Conservation (phyloP, 257 asterid species). For the Solanum gracilifrons region DNA sequence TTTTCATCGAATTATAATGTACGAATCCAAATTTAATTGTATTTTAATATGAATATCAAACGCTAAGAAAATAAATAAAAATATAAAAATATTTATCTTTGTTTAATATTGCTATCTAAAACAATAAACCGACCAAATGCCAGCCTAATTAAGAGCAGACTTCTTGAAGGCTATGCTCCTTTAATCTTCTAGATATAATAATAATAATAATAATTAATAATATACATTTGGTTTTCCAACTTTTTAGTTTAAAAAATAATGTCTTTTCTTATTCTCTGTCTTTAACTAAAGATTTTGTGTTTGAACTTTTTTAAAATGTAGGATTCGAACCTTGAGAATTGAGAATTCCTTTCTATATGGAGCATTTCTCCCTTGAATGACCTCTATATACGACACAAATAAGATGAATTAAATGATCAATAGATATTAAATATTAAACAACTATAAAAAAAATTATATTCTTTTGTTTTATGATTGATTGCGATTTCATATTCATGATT, state of each 20-base stretch:
- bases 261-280: not conserved
- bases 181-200: not conserved
- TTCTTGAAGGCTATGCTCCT: not conserved
- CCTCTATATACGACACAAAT: not conserved
- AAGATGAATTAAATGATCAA: not conserved
- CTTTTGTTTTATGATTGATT: no score
- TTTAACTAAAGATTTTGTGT: not conserved
- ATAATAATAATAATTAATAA: not conserved
- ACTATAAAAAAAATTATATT: not conserved
- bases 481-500: not conserved
- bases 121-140: not conserved
- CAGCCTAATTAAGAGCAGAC: not conserved
- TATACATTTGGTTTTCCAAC: not conserved
- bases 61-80: not conserved
- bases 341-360: not conserved
- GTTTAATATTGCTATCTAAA: not conserved
- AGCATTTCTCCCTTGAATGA: not conserved
- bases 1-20: accelerated
- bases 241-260: not conserved
- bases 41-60: not conserved
- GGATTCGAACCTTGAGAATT: not conserved
- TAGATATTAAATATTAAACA: not conserved
- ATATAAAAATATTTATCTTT: not conserved
- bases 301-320: not conserved
- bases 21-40: accelerated